Conservation (phyloP, 176 grass and related monocot genomes). For the Aegilops bicornis region DNA sequence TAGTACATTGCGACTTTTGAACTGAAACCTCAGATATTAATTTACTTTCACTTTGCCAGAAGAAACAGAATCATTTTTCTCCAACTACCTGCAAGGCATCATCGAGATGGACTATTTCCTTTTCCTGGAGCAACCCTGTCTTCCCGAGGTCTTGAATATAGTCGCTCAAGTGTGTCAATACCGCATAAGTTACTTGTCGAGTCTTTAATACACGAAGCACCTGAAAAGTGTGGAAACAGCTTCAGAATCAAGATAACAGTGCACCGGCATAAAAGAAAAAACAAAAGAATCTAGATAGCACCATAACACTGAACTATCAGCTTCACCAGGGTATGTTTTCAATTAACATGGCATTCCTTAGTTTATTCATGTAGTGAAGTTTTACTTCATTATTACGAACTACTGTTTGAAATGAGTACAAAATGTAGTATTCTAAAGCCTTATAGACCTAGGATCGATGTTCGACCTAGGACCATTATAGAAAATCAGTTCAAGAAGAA, state of each 20-base stretch:
- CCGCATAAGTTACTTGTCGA: slow-evolving; percentile 92
- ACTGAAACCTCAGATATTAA: background rate
- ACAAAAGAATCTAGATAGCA: background rate
- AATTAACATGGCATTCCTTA: background rate
- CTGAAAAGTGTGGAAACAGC: slow-evolving; percentile 38
- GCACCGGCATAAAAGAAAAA: background rate
- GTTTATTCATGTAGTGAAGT: background rate
- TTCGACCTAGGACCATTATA: background rate
- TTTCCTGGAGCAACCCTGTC: slow-evolving; percentile 79
- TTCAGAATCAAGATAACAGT: background rate
- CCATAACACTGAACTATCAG: background rate
- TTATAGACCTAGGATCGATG: background rate
- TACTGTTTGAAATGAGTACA: background rate
- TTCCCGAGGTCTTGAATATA: slow-evolving; percentile 90
- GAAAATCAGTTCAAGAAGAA: background rate
- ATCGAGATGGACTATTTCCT: slow-evolving; percentile 78
- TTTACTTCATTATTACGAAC: background rate
- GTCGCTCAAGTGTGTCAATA: slow-evolving; percentile 81
- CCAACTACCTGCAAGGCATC: slow-evolving; percentile 77
- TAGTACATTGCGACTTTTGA: background rate
- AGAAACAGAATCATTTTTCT: slow-evolving; percentile 4
- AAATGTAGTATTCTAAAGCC: background rate
- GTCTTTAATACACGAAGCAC: slow-evolving; percentile 85
- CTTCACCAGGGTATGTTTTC: background rate
- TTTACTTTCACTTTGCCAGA: background rate